Base-by-base conservation (phyloP, 331 rosid genomes). In the Stylosanthes scabra region DNA sequence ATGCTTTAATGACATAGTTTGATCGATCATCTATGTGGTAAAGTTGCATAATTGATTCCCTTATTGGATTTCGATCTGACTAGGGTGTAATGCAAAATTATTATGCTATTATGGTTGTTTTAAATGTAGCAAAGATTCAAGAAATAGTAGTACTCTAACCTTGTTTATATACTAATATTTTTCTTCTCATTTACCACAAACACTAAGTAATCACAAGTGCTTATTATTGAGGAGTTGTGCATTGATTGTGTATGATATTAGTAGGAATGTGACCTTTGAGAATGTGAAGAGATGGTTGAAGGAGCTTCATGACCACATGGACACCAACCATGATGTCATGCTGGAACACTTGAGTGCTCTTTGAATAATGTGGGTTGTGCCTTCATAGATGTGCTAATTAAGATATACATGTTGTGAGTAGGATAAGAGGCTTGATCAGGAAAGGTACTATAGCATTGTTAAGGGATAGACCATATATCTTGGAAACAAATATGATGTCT, bases 131-230 rank as follows among this genome's bases (percentile, higher is more conserved):
- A n/a, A n/a, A n/a, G n/a, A n/a, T n/a, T n/a, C n/a, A n/a, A n/a
- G n/a, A n/a, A n/a, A n/a, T n/a, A n/a, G n/a, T n/a, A n/a, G n/a
- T n/a, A n/a, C n/a, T n/a, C n/a, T n/a, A n/a, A n/a, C n/a, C n/a
- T n/a, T n/a, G n/a, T n/a, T n/a, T n/a, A n/a, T n/a, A n/a, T n/a
- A n/a, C n/a, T n/a, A n/a, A n/a, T n/a, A n/a, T n/a, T n/a, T n/a
- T 47, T 70, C 3, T 61, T 58, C n/a, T 13, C 7, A 16, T 65
- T 66, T 16, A 34, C 28, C 40, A 11, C 72, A 90, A 93, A 83
- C 88, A 90, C 59, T 85, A 93, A 3, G 97, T 93, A 45, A 88
- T 90, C 37, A 90, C 97, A 40, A 90, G 93, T 76, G 97, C 97
- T 20, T 90, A 90, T 54, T 90, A 90, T 50, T 62, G 97, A 14